Evolutionary conservation across 192 early-diverging fungal species (phyloP).

Genomic region (Coemansia pectinata): DNA sequence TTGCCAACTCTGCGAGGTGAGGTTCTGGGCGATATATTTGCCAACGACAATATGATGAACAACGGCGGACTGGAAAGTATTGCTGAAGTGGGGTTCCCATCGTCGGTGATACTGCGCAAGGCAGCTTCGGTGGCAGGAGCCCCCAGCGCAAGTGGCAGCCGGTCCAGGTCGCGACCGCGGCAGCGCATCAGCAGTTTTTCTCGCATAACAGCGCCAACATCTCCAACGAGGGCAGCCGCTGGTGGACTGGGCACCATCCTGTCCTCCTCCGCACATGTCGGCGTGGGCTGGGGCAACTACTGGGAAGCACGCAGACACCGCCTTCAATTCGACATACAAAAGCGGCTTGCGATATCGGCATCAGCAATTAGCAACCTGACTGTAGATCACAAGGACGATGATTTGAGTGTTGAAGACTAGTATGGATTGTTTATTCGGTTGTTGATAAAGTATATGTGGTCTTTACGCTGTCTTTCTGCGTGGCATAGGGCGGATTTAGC

Average conservation of each 20-base stretch:
- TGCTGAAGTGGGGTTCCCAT: constrained; percentile 4
- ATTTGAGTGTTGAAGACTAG: constrained; percentile 10
- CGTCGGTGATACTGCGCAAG: constrained; percentile 34
- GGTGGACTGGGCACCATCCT: constrained; percentile 28
- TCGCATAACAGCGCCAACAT: not conserved
- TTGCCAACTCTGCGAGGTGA: constrained; percentile 8
- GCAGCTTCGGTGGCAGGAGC: constrained; percentile 40
- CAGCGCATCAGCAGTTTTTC: constrained; percentile 43
- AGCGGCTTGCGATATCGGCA: constrained; percentile 23
- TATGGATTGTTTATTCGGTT: not conserved
- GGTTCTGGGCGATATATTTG: constrained; percentile 41
- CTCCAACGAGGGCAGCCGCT: not conserved
- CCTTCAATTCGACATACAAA: constrained; percentile 36
- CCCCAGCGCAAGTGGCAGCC: constrained; percentile 1
- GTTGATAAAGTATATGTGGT: not conserved
- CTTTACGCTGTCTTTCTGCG: not conserved
- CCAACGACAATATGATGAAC: constrained; percentile 11
- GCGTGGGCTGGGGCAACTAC: constrained; percentile 51
- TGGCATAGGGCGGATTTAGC: constrained; percentile 5
- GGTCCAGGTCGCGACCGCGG: constrained; percentile 11
- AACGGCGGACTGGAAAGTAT: not conserved
- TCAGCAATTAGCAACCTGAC: not conserved
- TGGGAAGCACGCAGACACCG: constrained; percentile 44
- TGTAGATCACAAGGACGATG: not conserved
- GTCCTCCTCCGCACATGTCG: constrained; percentile 35